phyloP scores from a whole-genome alignment of 2,329 filamentous ascomycete species.

The Lasiodiplodia gonubiensis region DNA sequence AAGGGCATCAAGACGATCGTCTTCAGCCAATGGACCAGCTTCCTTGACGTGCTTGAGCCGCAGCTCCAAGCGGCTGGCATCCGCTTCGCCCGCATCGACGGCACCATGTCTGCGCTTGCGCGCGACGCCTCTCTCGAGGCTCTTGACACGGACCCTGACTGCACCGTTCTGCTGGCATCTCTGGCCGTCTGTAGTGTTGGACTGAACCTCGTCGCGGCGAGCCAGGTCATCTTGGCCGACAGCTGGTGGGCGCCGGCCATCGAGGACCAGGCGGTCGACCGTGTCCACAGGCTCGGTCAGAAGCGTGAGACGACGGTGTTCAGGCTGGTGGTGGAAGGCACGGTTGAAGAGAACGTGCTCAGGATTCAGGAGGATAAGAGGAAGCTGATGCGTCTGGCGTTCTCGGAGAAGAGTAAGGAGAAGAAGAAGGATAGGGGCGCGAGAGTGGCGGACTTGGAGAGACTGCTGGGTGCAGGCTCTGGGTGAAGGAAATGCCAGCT shows the following conservation, averaged over 20 bases:
- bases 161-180: constrained; percentile 79
- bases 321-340: constrained; percentile 78
- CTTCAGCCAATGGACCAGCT: constrained; percentile 79
- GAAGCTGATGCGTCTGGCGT: constrained; percentile 76
- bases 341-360: constrained; percentile 81
- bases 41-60: constrained; percentile 72
- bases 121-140: constrained; percentile 75
- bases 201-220: constrained; percentile 82
- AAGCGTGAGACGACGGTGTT: constrained; percentile 79
- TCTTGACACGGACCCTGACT: constrained; percentile 70
- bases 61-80: constrained; percentile 67
- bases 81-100: constrained; percentile 76
- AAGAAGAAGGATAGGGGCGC: constrained; percentile 44
- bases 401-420: constrained; percentile 73
- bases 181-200: constrained; percentile 84
- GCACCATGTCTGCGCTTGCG: constrained; percentile 71
- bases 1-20: constrained; percentile 71
- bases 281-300: constrained; percentile 70
- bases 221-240: constrained; percentile 83
- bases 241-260: constrained; percentile 92
- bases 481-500: neutral
- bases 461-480: constrained; percentile 41
- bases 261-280: constrained; percentile 88
- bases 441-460: constrained; percentile 51
- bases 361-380: constrained; percentile 80